phyloP scores from a whole-genome alignment of 331 rosid genomes.

The Cydonia oblonga region DNA sequence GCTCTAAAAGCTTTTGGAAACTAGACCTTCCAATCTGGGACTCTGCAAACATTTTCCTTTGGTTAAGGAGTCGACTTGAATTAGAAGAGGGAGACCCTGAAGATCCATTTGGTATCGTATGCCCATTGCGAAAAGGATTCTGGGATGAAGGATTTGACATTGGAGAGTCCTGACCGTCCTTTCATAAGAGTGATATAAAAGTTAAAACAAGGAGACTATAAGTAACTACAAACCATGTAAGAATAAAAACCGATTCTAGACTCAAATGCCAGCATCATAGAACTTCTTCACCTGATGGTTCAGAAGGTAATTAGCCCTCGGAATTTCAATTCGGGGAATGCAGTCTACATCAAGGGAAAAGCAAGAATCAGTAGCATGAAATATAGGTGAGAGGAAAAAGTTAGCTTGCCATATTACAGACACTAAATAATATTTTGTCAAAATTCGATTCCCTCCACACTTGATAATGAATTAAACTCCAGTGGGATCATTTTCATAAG shows the following conservation, averaged over 20 bases:
- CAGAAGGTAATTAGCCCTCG: conserved; percentile 33
- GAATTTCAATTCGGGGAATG: conserved; percentile 52
- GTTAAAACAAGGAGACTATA: background rate
- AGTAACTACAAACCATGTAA: background rate
- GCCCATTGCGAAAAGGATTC: conserved; percentile 13
- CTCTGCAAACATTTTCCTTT: conserved; percentile 49
- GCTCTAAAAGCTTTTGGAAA: conserved; percentile 88
- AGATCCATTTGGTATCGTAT: conserved; percentile 21
- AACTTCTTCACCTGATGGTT: conserved; percentile 43
- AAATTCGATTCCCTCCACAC: too few species aligned
- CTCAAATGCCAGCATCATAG: conserved; percentile 6
- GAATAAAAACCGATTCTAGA: background rate
- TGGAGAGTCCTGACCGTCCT: conserved; percentile 25
- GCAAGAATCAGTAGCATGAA: background rate
- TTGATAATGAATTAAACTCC: too few species aligned
- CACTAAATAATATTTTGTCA: too few species aligned
- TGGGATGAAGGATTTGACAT: conserved; percentile 15
- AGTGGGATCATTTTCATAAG: background rate
- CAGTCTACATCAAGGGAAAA: conserved; percentile 35
- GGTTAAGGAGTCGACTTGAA: conserved; percentile 45
- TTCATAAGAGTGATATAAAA: background rate
- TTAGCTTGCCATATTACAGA: too few species aligned
- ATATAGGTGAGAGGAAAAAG: too few species aligned
- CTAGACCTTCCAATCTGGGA: conserved; percentile 69
- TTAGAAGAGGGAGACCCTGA: conserved; percentile 37